Evolutionary conservation across 768 basidiomycete species (phyloP).

Genomic region (Mycena maculata): DNA sequence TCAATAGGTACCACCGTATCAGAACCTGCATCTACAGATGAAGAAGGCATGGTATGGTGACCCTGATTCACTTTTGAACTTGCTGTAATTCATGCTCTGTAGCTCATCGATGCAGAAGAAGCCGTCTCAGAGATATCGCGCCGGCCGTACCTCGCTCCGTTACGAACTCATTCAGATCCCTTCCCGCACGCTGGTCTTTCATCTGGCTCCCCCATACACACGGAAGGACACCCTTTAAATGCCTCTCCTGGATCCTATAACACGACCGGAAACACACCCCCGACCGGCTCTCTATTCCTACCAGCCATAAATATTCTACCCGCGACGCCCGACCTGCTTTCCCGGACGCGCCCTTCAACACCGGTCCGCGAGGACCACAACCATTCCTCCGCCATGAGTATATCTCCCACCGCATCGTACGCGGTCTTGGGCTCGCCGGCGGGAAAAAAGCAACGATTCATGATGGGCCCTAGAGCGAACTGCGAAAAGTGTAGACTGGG

Average conservation of each 20-base stretch:
- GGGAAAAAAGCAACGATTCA: conserved; percentile 42
- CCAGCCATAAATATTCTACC: conserved; percentile 45
- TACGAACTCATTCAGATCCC: conserved; percentile 34
- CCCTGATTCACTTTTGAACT: not conserved
- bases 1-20: conserved; percentile 16
- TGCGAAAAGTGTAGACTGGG: conserved; percentile 46
- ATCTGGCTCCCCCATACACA: conserved; percentile 18
- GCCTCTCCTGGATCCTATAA: conserved; percentile 22
- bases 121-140: conserved; percentile 7
- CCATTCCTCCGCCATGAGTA: conserved; percentile 39
- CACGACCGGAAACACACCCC: conserved; percentile 5
- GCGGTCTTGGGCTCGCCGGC: conserved; percentile 28
- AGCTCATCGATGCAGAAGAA: conserved; percentile 45
- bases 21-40: conserved; percentile 46
- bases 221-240: conserved; percentile 11
- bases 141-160: conserved; percentile 31
- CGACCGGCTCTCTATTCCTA: conserved; percentile 12
- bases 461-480: conserved; percentile 47
- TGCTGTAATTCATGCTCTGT: conserved; percentile 14
- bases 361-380: conserved; percentile 31
- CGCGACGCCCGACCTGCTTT: conserved; percentile 41
- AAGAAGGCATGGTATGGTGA: conserved; percentile 62
- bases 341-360: conserved; percentile 36
- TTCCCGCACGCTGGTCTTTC: conserved; percentile 15
- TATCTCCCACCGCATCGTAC: conserved; percentile 41